Percentiles rank a stretch among this genome's conserved stretches.
These are phyloP conservation scores for Cryptococcus neoformans DNA, from an alignment of 1,284 basidiomycete species.

Conservation along the genomic window DNA sequence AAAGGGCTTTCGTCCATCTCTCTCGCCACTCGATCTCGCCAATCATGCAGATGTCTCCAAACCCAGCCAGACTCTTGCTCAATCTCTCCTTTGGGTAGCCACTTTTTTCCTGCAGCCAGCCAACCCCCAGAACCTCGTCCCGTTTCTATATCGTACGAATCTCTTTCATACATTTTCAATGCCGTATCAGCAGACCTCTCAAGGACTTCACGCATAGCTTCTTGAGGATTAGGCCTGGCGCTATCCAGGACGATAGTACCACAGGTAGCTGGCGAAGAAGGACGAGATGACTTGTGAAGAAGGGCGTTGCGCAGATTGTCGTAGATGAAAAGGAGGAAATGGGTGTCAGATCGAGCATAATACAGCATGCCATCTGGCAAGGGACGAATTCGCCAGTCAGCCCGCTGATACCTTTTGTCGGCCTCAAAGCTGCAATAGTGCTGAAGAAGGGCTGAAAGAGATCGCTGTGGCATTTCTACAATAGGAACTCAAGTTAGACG, in stretches of 20 bases:
- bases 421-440: conserved; percentile 88
- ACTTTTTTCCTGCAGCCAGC: conserved; percentile 70
- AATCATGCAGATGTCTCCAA: conserved; percentile 73
- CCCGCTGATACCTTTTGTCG: conserved; percentile 93
- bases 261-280: conserved; percentile 23
- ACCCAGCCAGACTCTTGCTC: conserved; percentile 58
- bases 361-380: conserved; percentile 82
- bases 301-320: conserved; percentile 88
- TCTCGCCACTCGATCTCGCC: conserved; percentile 79
- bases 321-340: conserved; percentile 90
- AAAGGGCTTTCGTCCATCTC: conserved; percentile 83
- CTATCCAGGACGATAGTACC: conserved; percentile 7
- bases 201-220: conserved; percentile 56
- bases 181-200: conserved; percentile 69
- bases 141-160: conserved; percentile 63
- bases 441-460: conserved; percentile 78
- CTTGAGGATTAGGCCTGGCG: conserved; percentile 29
- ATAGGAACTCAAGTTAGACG: neutral
- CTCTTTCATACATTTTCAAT: conserved; percentile 63
- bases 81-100: conserved; percentile 60
- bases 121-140: conserved; percentile 71
- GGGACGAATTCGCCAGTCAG: conserved; percentile 95
- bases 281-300: conserved; percentile 53
- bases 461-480: conserved; percentile 73
- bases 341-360: conserved; percentile 94